Base-by-base conservation (phyloP, 2,329 filamentous ascomycete species). In the Pseudogymnoascus sp. region DNA sequence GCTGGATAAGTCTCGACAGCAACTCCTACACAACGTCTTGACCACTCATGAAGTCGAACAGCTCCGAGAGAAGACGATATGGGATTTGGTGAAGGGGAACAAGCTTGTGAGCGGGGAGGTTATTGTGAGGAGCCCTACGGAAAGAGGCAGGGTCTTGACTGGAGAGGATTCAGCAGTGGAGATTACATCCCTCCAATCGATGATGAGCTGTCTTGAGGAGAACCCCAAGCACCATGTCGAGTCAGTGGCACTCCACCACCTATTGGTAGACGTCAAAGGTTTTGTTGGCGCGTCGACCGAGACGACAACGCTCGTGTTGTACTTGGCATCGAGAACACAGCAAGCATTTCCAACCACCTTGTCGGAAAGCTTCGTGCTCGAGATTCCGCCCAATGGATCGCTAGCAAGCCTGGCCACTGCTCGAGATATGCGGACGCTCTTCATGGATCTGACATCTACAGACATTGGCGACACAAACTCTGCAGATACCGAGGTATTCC, bases 41-140 rank as follows among this genome's bases (percentile, higher is more conserved):
- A 99, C 95, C 0, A 83, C 84, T 25, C 87, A 90, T 73, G 94
- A 99, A 76, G 87, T 95, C 70, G 80, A 84, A n/a, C 79, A 78
- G 38, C 78, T 97, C 64, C 87, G 94, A 64, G 91, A 97, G 73
- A 88, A 89, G 73, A 95, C 92, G 0, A 92, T 99, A 0, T 99
- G 95, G 94, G 91, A 97, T 70, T 79, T 99, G 59, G 93, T 97
- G 2, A 86, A 84, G 44, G 93, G 93, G 48, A 99, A 99, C 77
- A 97, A 97, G 76, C 84, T 97, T 70, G 88, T 97, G 61, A 91
- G 87, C 65, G 91, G 91, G 59, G 92, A 97, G 72, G 89, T 99
- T 58, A 96, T 99, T 72, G 94, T 99, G 63, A 87, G 94, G 31
- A 94, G 95, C 74, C 91, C 94, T 1, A 83, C 82, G 17, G 87